A percentile compares a stretch with the other conserved stretches of the same genome.
These are phyloP conservation scores for Dryadomyces quercus-mongolicae DNA, from an alignment of 2,329 filamentous ascomycete species.

Conservation along the genomic window DNA sequence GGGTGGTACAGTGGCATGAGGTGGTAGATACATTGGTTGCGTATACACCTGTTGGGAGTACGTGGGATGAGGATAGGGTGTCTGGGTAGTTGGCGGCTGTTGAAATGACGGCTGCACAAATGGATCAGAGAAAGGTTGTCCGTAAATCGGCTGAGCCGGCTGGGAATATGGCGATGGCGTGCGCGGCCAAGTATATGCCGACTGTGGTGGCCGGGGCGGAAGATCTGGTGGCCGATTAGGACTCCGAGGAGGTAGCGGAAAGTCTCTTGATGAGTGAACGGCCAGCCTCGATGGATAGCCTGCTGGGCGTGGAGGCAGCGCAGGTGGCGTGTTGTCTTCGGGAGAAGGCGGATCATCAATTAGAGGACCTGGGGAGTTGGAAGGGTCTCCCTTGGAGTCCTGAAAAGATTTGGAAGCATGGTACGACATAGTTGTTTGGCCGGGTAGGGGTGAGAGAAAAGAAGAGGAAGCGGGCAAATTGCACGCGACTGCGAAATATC, in stretches of 20 bases:
- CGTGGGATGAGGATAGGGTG: neutral
- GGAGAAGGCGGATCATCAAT: neutral
- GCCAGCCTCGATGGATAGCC: neutral
- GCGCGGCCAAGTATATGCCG: too few species aligned
- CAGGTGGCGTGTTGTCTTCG: neutral
- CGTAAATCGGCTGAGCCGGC: too few species aligned
- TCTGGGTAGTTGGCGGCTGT: neutral
- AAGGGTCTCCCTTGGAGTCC: neutral
- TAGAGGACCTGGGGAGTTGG: too few species aligned
- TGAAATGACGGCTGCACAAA: neutral
- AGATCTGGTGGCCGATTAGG: slow-evolving; percentile 5
- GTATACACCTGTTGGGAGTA: neutral
- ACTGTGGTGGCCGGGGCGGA: slow-evolving; percentile 1
- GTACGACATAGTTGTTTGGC: too few species aligned
- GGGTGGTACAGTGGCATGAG: too few species aligned
- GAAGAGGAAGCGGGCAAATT: too few species aligned
- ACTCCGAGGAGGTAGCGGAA: slow-evolving; percentile 8
- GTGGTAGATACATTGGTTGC: neutral
- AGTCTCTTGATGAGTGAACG: neutral
- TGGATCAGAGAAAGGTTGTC: too few species aligned
- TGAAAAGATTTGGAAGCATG: neutral
- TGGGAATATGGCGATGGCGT: neutral
- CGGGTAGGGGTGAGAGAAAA: too few species aligned
- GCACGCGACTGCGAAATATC: too few species aligned
- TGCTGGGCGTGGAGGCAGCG: neutral